Conservation (phyloP, 176 grass and related monocot genomes). For the Cymbopogon citratus region DNA sequence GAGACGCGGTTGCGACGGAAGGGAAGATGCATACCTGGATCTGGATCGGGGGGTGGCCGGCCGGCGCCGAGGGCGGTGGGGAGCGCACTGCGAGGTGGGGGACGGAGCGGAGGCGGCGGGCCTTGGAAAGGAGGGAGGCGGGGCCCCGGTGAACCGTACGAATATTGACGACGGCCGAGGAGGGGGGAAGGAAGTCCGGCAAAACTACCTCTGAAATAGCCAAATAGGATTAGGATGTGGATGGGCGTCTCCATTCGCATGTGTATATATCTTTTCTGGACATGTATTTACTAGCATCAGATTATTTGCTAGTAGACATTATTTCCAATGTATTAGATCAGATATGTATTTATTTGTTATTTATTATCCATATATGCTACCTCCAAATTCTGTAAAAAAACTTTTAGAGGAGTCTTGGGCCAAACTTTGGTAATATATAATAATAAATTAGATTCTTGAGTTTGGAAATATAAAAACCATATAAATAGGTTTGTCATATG, state of each 20-base stretch:
- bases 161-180: slow-evolving; percentile 20
- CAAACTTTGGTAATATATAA: no score
- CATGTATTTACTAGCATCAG: no score
- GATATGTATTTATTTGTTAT: no score
- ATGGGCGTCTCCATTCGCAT: not conserved
- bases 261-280: not conserved
- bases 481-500: no score
- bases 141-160: not conserved
- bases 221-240: not conserved
- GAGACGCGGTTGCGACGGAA: not conserved
- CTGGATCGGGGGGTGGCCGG: not conserved
- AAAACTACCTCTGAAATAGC: slow-evolving; percentile 10
- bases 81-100: not conserved
- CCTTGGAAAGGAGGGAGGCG: not conserved
- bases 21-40: not conserved
- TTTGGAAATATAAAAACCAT: no score
- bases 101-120: not conserved
- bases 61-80: not conserved
- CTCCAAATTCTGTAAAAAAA: no score
- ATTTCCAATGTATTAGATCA: no score
- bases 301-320: no score
- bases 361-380: no score
- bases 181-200: not conserved
- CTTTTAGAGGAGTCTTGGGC: no score
- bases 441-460: no score